A percentile compares a stretch with the other conserved stretches of the same genome.
These are phyloP conservation scores for Terfezia claveryi DNA, from an alignment of 495 filamentous ascomycete species.

Conservation along the genomic window DNA sequence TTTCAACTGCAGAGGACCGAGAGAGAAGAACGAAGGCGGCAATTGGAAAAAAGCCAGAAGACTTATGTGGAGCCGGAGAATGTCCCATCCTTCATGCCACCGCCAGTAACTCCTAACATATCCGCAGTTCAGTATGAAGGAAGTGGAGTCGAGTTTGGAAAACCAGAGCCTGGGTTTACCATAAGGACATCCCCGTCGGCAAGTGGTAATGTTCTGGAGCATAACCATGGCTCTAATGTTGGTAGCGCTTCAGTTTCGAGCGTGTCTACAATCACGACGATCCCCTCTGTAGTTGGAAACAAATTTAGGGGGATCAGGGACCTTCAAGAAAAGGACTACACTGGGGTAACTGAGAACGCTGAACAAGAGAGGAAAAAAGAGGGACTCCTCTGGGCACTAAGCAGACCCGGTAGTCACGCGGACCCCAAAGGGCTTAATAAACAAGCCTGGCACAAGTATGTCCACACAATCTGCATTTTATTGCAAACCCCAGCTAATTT, in stretches of 20 bases:
- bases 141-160: conserved; percentile 30
- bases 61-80: conserved; percentile 55
- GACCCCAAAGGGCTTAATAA: conserved; percentile 91
- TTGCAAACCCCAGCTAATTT: conserved; percentile 7
- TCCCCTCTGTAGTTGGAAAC: conserved; percentile 22
- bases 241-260: conserved; percentile 28
- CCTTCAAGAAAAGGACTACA: conserved; percentile 57
- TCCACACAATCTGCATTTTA: conserved; percentile 7
- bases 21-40: conserved; percentile 73
- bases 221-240: background rate
- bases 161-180: conserved; percentile 33
- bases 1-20: conserved; percentile 85
- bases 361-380: conserved; percentile 52
- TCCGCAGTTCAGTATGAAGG: background rate
- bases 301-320: conserved; percentile 79
- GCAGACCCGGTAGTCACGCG: conserved; percentile 77
- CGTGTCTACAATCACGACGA: conserved; percentile 16
- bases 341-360: conserved; percentile 23
- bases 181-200: background rate
- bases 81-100: conserved; percentile 18
- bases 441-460: conserved; percentile 97
- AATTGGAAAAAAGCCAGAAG: conserved; percentile 72
- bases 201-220: background rate
- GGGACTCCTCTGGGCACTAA: conserved; percentile 83
- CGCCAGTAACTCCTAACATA: conserved; percentile 4